Percentiles rank a stretch among this genome's conserved stretches.
Evolutionary conservation across 768 basidiomycete species (phyloP).

Genomic region (Dendrothele bispora): DNA sequence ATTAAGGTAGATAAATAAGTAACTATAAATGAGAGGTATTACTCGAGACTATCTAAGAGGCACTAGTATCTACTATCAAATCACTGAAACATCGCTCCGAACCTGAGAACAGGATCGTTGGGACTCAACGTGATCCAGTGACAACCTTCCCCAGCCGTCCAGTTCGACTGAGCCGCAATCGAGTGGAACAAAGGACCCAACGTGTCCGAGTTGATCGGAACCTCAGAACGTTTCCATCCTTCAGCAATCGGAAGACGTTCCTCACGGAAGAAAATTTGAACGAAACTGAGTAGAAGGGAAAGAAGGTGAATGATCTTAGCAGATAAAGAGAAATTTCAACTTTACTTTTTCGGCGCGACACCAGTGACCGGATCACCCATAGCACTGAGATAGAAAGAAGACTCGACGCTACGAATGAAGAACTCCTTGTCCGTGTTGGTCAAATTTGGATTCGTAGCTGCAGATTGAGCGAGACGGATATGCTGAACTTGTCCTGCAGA

Average conservation of each 20-base stretch:
- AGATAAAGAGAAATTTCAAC: background rate
- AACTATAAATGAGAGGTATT: too few species aligned
- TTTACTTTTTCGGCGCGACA: constrained; percentile 3
- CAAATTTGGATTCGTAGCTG: constrained; percentile 8
- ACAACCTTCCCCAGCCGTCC: too few species aligned
- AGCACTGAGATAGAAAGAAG: constrained; percentile 9
- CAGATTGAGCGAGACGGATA: constrained; percentile 8
- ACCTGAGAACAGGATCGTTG: too few species aligned
- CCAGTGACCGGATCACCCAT: constrained; percentile 11
- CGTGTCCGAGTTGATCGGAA: too few species aligned
- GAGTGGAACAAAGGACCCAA: too few species aligned
- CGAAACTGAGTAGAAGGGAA: background rate
- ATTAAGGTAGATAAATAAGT: too few species aligned
- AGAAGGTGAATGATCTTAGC: background rate
- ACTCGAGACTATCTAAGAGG: too few species aligned
- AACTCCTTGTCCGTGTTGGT: constrained; percentile 14
- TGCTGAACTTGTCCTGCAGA: constrained; percentile 8
- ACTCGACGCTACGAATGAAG: constrained; percentile 10
- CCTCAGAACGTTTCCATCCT: constrained; percentile 2
- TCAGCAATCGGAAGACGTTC: constrained; percentile 6
- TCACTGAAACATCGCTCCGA: too few species aligned
- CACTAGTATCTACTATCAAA: too few species aligned
- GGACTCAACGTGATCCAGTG: too few species aligned
- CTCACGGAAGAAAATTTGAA: constrained; percentile 8
- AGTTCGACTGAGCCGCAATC: too few species aligned